Conservation (phyloP, 2,329 filamentous ascomycete genomes). For the Spiromastix sp. region DNA sequence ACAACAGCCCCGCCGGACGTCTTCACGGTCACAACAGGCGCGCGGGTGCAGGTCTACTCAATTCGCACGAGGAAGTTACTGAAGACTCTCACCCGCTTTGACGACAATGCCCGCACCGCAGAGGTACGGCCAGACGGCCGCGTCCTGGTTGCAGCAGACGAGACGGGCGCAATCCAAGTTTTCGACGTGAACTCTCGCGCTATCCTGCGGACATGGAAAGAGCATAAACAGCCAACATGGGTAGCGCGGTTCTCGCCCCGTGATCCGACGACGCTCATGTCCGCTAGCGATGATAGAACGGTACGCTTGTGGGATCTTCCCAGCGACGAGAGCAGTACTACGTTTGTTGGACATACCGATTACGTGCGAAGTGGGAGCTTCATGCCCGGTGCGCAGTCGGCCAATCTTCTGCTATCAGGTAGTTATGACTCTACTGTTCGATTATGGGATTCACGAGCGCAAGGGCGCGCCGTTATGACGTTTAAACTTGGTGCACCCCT, state of each 20-base stretch:
- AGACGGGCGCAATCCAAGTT: constrained; percentile 84
- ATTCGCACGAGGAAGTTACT: constrained; percentile 82
- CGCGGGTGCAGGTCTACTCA: constrained; percentile 87
- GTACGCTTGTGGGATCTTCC: constrained; percentile 92
- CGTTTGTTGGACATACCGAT: constrained; percentile 78
- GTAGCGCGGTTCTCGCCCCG: constrained; percentile 81
- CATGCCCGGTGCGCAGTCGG: constrained; percentile 57
- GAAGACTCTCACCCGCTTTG: constrained; percentile 90
- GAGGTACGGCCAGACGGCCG: constrained; percentile 82
- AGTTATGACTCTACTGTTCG: constrained; percentile 92
- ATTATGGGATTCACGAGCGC: constrained; percentile 80
- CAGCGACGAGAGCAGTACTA: constrained; percentile 61
- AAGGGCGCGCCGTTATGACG: constrained; percentile 64
- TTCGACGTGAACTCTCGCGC: constrained; percentile 85
- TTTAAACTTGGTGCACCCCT: constrained; percentile 91
- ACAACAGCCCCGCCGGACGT: constrained; percentile 49
- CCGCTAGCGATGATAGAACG: constrained; percentile 82
- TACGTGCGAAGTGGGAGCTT: constrained; percentile 85
- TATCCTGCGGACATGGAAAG: constrained; percentile 89
- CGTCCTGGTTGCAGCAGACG: constrained; percentile 83
- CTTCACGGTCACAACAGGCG: constrained; percentile 91
- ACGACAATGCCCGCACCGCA: constrained; percentile 80
- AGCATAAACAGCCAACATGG: constrained; percentile 92
- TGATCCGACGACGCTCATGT: constrained; percentile 79
- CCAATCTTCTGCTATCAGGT: constrained; percentile 71